phyloP scores from a whole-genome alignment of 441 rosid species.

The Mallotus repandus region DNA sequence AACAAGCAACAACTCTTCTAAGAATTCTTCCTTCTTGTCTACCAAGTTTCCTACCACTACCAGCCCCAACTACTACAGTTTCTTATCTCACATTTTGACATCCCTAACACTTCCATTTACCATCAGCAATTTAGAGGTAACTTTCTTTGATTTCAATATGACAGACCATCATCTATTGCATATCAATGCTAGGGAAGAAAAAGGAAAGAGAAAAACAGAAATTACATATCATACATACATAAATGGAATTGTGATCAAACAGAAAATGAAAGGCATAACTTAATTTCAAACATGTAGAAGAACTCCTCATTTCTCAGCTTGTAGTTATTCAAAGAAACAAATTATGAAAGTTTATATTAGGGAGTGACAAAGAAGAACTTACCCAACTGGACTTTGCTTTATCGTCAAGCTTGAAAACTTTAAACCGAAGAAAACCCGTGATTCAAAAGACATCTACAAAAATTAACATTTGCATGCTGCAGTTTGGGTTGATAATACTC shows the following conservation, averaged over 20 bases:
- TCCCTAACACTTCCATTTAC: neutral
- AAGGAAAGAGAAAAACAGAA: neutral
- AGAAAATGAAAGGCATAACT: neutral
- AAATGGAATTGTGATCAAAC: neutral
- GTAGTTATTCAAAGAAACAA: neutral
- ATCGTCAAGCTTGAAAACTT: slow-evolving; percentile 82
- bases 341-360: slow-evolving; percentile 6
- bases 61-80: neutral
- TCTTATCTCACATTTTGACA: neutral
- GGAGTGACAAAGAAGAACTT: slow-evolving; percentile 38
- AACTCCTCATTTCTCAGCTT: slow-evolving; percentile 4
- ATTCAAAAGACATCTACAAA: slow-evolving; percentile 37
- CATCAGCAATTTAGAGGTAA: neutral
- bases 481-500: slow-evolving; percentile 10
- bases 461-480: neutral
- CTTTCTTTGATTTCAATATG: neutral
- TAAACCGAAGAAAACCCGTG: slow-evolving; percentile 58
- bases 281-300: neutral
- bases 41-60: neutral
- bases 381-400: slow-evolving; percentile 77
- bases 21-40: neutral
- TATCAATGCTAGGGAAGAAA: neutral
- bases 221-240: neutral
- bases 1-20: neutral
- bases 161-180: neutral